These are phyloP conservation scores for Alternaria infectoria DNA, from an alignment of 2,329 filamentous ascomycete species.

Conservation along the genomic window DNA sequence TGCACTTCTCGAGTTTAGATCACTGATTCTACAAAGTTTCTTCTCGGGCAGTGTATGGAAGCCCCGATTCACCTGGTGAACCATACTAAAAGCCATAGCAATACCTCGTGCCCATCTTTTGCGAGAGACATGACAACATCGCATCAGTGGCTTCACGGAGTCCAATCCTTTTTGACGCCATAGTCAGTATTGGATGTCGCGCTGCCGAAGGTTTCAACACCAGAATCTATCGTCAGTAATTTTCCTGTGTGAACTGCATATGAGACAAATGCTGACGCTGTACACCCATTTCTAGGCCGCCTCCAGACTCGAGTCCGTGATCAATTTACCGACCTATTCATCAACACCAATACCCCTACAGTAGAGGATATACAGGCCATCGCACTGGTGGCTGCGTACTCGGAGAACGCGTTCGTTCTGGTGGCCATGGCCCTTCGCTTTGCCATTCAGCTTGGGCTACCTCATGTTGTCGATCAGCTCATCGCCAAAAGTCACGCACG, in stretches of 20 bases:
- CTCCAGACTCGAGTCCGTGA: constrained; percentile 41
- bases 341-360: constrained; percentile 48
- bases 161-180: constrained; percentile 58
- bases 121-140: constrained; percentile 54
- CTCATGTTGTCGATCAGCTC: constrained; percentile 48
- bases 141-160: constrained; percentile 55
- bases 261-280: background rate
- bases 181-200: constrained; percentile 61
- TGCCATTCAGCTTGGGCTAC: constrained; percentile 57
- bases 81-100: constrained; percentile 41
- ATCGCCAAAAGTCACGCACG: constrained; percentile 35
- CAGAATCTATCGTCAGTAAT: constrained; percentile 38
- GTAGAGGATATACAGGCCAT: constrained; percentile 61
- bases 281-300: background rate
- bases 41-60: constrained; percentile 38
- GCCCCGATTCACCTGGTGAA: background rate
- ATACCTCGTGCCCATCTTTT: constrained; percentile 59
- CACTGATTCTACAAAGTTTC: constrained; percentile 28
- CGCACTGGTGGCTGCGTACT: constrained; percentile 60
- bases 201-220: constrained; percentile 53
- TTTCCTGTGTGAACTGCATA: background rate
- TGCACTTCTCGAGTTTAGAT: background rate
- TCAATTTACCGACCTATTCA: constrained; percentile 56
- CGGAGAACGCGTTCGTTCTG: constrained; percentile 59
- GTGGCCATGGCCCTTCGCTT: constrained; percentile 59